Conservation (phyloP, 2,329 filamentous ascomycete genomes). For the Neonectria coccinea region DNA sequence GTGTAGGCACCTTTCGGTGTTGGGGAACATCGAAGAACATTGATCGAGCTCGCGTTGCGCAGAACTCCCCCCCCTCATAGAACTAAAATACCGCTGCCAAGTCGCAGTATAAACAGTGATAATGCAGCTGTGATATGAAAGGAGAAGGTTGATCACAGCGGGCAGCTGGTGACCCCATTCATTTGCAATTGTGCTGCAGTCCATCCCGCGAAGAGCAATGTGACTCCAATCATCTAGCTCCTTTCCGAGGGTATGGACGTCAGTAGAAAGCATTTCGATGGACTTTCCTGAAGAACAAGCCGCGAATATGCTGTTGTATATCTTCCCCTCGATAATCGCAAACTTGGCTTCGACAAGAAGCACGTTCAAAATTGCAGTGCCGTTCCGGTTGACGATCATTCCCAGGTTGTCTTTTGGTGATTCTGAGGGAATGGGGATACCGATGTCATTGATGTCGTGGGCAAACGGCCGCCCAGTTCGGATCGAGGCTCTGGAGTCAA, state of each 20-base stretch:
- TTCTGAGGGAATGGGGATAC: slow-evolving; percentile 3
- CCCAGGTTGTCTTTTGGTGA: slow-evolving; percentile 21
- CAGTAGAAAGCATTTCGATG: slow-evolving; percentile 2
- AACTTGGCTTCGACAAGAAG: slow-evolving; percentile 13
- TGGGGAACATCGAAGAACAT: slow-evolving; percentile 6
- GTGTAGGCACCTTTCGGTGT: slow-evolving; percentile 16
- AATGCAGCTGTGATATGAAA: slow-evolving; percentile 17
- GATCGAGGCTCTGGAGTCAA: slow-evolving; percentile 20
- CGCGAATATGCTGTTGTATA: slow-evolving; percentile 14
- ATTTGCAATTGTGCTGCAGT: neutral
- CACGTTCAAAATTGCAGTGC: slow-evolving; percentile 7
- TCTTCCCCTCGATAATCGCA: slow-evolving; percentile 10
- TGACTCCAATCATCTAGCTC: slow-evolving; percentile 12
- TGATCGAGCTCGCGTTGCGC: slow-evolving; percentile 10
- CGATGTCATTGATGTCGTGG: slow-evolving; percentile 18
- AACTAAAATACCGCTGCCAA: slow-evolving; percentile 21
- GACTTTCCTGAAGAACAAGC: slow-evolving; percentile 13
- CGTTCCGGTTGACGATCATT: slow-evolving; percentile 14
- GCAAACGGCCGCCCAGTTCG: slow-evolving; percentile 10
- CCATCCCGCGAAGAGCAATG: slow-evolving; percentile 4
- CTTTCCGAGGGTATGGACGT: slow-evolving; percentile 8
- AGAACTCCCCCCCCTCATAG: slow-evolving; percentile 7
- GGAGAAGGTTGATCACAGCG: slow-evolving; percentile 11
- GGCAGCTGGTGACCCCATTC: slow-evolving; percentile 19
- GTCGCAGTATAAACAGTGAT: slow-evolving; percentile 16